Conservation (phyloP, 805 yeast species). For the Candida lessepsii region DNA sequence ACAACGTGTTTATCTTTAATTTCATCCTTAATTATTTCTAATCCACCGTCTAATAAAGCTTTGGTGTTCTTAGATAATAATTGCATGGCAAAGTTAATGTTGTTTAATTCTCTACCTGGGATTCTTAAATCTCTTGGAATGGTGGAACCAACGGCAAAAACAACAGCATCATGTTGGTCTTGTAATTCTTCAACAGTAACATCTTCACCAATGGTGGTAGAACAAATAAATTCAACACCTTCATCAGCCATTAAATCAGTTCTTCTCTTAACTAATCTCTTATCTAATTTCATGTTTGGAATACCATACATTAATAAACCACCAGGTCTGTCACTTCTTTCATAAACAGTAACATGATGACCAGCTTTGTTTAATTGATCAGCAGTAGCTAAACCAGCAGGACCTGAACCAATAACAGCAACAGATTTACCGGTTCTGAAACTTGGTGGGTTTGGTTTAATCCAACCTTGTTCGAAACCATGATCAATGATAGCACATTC, state of each 20-base stretch:
- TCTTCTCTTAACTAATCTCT: slow-evolving; percentile 89
- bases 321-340: slow-evolving; percentile 93
- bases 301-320: slow-evolving; percentile 98
- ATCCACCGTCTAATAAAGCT: slow-evolving; percentile 77
- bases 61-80: slow-evolving; percentile 81
- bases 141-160: slow-evolving; percentile 91
- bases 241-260: slow-evolving; percentile 86
- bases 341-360: slow-evolving; percentile 86
- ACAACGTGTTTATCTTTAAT: slow-evolving; percentile 86
- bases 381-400: slow-evolving; percentile 95
- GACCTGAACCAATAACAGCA: slow-evolving; percentile 95
- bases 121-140: slow-evolving; percentile 93
- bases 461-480: slow-evolving; percentile 97
- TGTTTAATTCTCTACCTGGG: slow-evolving; percentile 88
- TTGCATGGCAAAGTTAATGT: slow-evolving; percentile 94
- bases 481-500: slow-evolving; percentile 96
- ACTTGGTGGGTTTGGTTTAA: slow-evolving; percentile 76
- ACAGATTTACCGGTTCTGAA: slow-evolving; percentile 80
- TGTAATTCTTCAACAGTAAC: slow-evolving; percentile 68
- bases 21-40: slow-evolving; percentile 70
- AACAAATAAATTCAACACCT: slow-evolving; percentile 77
- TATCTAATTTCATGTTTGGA: slow-evolving; percentile 98
- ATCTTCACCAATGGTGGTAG: slow-evolving; percentile 83
- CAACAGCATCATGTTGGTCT: slow-evolving; percentile 71
- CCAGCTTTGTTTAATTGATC: slow-evolving; percentile 97